Base-by-base conservation (phyloP, 129 eudicot genomes). In the Pittosporum tobira region DNA sequence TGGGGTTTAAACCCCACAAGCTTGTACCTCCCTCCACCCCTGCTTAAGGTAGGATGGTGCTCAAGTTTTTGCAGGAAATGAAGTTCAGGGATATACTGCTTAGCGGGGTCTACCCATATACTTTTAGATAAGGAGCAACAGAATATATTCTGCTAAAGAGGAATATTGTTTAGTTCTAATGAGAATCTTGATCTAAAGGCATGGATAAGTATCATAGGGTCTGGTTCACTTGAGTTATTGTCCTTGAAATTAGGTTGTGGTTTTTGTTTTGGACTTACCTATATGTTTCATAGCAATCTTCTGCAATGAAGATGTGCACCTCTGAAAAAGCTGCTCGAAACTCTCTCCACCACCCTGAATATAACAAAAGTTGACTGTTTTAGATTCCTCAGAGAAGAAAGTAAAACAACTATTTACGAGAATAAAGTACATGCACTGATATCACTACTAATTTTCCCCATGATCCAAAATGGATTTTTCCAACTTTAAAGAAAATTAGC, bases 261-360 rank as follows among this genome's bases (percentile, higher is more conserved):
- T 16, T 21, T 13, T 47, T 1, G 51, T 47, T 12, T 34, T 34
- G 2, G 11, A 34, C 11, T 34, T 51, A 77, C 83, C 83, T 73
- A 12, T 45, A 54, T 81, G 88, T 28, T 67, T 73, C 52, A 45
- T 54, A 23, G 72, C 77, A 25, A 81, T 81, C 59, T 74, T 76
- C 43, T 66, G 72, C 60, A 76, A 29, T 6, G 80, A 51, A 22
- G 75, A 55, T 23, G 80, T 81, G 77, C 80, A 51, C 26, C 88
- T 79, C 48, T 73, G 34, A 48, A 73, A 70, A 49, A 81, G 75
- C 48, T 81, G 77, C 40, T 61, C 69, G 0, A 59, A 48, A 51
- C 88, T 81, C 72, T 81, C 88, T 22, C 88, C 88, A 55, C 83
- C 83, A 60, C 88, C 87, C 83, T 81, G 83, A 24, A 43, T 44